Evolutionary conservation across 176 grass and related monocot species (phyloP).

Genomic region (Microstegium vimineum): DNA sequence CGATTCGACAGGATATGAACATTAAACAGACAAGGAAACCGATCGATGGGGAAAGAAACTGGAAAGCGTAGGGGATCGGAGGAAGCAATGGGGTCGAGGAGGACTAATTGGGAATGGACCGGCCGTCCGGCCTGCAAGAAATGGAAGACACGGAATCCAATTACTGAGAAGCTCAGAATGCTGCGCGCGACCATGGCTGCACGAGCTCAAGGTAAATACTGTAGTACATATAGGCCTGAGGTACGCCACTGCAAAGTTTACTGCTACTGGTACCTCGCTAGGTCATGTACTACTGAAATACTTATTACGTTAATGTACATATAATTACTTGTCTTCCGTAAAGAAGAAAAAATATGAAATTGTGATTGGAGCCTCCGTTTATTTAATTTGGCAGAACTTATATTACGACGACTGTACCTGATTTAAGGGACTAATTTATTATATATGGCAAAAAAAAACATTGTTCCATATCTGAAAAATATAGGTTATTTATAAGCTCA

Average conservation of each 20-base stretch:
- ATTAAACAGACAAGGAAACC: neutral
- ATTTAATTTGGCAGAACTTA: no score
- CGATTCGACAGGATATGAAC: neutral
- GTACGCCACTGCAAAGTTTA: neutral
- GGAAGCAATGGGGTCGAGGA: neutral
- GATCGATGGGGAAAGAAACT: neutral
- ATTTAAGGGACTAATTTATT: no score
- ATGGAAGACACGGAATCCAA: slow-evolving; percentile 36
- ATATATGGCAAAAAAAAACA: no score
- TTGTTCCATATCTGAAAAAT: no score
- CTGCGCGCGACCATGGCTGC: neutral
- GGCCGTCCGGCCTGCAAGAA: slow-evolving; percentile 26
- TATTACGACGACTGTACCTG: no score
- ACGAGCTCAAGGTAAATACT: slow-evolving; percentile 11
- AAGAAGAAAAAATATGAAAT: no score
- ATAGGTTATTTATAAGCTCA: no score
- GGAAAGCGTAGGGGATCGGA: neutral
- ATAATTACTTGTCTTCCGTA: no score
- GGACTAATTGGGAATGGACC: slow-evolving; percentile 36
- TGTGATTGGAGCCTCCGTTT: no score
- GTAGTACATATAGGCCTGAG: neutral
- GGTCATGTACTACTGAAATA: neutral
- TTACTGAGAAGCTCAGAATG: slow-evolving; percentile 16
- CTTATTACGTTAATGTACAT: no score
- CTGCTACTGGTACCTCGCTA: neutral